Base-by-base conservation (phyloP, 2,329 filamentous ascomycete species). In the Polytolypa hystricis region DNA sequence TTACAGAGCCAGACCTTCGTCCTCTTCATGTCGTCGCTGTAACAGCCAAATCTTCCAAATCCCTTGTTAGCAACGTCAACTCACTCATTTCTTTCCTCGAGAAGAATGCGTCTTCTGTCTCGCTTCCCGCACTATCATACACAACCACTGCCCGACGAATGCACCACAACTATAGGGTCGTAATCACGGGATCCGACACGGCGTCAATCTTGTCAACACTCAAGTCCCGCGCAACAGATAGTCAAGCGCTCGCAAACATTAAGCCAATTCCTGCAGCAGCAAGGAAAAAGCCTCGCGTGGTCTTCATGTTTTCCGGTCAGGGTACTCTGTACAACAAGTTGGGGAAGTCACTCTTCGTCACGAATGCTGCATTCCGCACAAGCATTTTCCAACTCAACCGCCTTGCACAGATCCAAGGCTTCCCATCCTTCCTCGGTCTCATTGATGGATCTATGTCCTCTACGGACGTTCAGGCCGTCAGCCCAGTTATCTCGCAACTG, bases 121-220 rank as follows among this genome's bases (percentile, higher is more conserved):
- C 65, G 0, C 47, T 80, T 2, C 61, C 65, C 1, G 57, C 72
- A 35, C 55, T 82, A 1, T 67, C 76, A 0, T 81, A 80, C 54
- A 76, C 73, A 0, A 76, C 70, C 0, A 79, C 76, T 2, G 77
- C 78, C 5, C 70, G 78, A 15, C 69, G 71, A 30, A 69, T 74
- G 8, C 77, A 80, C 43, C 70, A 77, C 34, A 21, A 46, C 12
- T 56, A 53, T 43, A 44, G 54, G 16, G 46, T 50, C 1, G 45
- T 45, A 25, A 47, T 50, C 4, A 40, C 42, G 11, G 53, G 50
- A 3, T 47, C 51, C 2, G 48, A 47, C 11, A 19, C 50, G 30
- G 44, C 43, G 14, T 43, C 45, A 16, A 43, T 50, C 9, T 30
- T 43, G 5, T 29, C 35, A 12, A 35, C 26, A 5, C 33, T 57